phyloP scores from a whole-genome alignment of 352 stramenopile genomes.

The Globisporangium paroecandrum region DNA sequence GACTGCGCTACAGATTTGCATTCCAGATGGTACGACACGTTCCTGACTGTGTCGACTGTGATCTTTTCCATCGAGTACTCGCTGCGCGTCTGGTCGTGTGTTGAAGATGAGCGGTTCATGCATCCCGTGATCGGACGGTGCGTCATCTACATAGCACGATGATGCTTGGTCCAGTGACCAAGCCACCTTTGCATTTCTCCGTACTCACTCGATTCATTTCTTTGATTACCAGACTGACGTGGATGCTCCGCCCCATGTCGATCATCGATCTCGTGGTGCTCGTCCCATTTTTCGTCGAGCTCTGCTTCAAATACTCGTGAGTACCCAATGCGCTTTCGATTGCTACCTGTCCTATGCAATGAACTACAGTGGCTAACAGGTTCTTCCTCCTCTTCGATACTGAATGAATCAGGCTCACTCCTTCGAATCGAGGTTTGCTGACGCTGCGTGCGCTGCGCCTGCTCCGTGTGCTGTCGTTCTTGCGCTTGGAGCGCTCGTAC shows the following conservation, averaged over 20 bases:
- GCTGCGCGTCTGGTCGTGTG: constrained; percentile 76
- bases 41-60: constrained; percentile 71
- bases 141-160: background rate
- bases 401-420: constrained; percentile 7
- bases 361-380: background rate
- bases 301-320: constrained; percentile 61
- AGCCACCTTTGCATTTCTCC: background rate
- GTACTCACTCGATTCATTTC: background rate
- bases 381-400: background rate
- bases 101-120: constrained; percentile 69
- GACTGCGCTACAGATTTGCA: constrained; percentile 27
- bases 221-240: constrained; percentile 45
- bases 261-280: constrained; percentile 76
- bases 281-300: constrained; percentile 79
- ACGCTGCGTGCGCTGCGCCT: constrained; percentile 70
- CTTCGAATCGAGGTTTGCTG: constrained; percentile 40
- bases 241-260: constrained; percentile 79
- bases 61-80: constrained; percentile 78
- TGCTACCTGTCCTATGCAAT: background rate
- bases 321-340: constrained; percentile 16
- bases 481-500: constrained; percentile 77
- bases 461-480: constrained; percentile 76
- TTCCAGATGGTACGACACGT: constrained; percentile 66
- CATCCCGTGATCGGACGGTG: constrained; percentile 53
- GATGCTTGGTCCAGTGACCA: background rate